Base-by-base conservation (phyloP, 2,329 filamentous ascomycete genomes). In the Pseudogymnoascus sp. region DNA sequence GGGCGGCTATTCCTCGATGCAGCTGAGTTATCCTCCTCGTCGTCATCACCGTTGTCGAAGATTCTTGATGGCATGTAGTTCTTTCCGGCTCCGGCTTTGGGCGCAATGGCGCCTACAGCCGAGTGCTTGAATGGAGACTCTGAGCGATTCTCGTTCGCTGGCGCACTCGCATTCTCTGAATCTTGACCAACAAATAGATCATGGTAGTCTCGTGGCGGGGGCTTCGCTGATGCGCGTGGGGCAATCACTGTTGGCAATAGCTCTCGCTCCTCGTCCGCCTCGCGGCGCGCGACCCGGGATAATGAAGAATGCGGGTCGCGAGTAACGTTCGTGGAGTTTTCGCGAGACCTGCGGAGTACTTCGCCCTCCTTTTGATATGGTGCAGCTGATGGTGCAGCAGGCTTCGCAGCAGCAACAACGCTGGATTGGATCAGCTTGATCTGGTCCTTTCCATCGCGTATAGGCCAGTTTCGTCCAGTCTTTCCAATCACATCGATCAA, bases 401-500 rank as follows among this genome's bases (percentile, higher is more conserved):
- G 67, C 63, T 72, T 75, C 63, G 77, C 78, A n/a, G 77, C 74
- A 40, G 77, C 75, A 69, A 83, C 82, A 69, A 85, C 77, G 66
- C 81, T 87, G 59, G 79, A 80, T 66, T 83, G 80, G 70, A 96
- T 90, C 70, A 96, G 79, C 70, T 86, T 87, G 69, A 88, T 82
- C 78, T 97, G 93, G 61, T 96, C 92, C 70, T 85, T 85, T 72
- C 88, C 89, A 73, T 96, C 92, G 69, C 87, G 86, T 72, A 99
- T 96, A 62, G 95, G 95, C 95, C 95, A 99, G 77, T 95, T 96
- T 74, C 89, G 90, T 63, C 90, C 91, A 61, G 89, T 88, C 73
- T 88, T 88, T 71, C 95, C 93, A 75, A 99, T 97, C 63, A 97
- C 87, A 66, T 97, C 93, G 67, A 97, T 83, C 75, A 96, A 89